Evolutionary conservation across 2,329 filamentous ascomycete species (phyloP).

Genomic region (Alternaria gaisen): DNA sequence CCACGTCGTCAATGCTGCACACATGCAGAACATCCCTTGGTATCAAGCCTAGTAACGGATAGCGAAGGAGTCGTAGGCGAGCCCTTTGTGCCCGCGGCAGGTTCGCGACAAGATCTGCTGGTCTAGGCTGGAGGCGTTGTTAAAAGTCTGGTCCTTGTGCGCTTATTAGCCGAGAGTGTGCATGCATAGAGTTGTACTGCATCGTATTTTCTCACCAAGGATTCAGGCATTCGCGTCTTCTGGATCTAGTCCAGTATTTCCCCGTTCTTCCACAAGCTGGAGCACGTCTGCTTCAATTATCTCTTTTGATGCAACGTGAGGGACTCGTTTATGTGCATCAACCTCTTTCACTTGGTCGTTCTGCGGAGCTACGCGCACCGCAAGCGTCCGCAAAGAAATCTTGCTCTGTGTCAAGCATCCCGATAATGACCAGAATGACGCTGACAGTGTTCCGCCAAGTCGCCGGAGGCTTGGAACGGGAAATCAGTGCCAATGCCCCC

Average conservation of each 20-base stretch:
- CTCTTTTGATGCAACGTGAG: neutral
- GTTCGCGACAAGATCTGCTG: slow-evolving; percentile 4
- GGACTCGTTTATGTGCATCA: neutral
- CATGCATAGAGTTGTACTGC: neutral
- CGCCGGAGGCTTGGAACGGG: slow-evolving; percentile 15
- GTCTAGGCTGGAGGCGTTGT: slow-evolving; percentile 13
- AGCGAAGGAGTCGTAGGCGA: slow-evolving; percentile 10
- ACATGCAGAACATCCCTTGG: neutral
- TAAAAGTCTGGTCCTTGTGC: neutral
- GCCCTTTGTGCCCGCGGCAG: neutral
- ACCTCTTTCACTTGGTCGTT: neutral
- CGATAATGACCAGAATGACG: slow-evolving; percentile 7
- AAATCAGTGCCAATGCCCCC: neutral
- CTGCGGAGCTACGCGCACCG: neutral
- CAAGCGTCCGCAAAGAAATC: neutral
- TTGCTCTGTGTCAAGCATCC: neutral
- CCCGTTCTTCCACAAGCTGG: too few relatives aligned
- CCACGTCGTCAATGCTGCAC: slow-evolving; percentile 1
- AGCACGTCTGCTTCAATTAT: neutral
- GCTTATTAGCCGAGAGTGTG: neutral
- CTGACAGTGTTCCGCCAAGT: slow-evolving; percentile 10
- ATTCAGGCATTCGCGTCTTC: neutral
- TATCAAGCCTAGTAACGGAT: slow-evolving; percentile 7
- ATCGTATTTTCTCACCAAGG: neutral
- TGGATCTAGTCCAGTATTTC: neutral